Evolutionary conservation across 139 green algal species (phyloP).

Genomic region (Chlorella sp.): DNA sequence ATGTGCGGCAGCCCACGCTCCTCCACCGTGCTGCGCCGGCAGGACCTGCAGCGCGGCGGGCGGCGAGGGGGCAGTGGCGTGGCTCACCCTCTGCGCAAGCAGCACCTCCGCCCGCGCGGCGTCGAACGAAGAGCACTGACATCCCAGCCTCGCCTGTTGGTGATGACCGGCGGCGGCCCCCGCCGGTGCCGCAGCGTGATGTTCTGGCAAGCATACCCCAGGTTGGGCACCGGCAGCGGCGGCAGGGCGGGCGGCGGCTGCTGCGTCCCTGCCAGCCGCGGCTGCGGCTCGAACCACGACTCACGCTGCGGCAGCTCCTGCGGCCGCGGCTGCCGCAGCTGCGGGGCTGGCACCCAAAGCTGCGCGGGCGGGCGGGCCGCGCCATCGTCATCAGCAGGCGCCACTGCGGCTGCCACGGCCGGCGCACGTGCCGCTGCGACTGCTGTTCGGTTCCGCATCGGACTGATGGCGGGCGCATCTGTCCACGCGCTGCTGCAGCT

Average conservation of each 20-base stretch:
- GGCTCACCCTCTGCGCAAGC: no score
- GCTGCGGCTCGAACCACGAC: background rate
- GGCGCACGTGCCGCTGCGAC: no score
- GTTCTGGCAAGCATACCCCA: slow-evolving; percentile 75
- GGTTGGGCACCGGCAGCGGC: slow-evolving; percentile 50
- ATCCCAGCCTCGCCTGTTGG: slow-evolving; percentile 46
- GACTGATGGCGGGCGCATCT: no score
- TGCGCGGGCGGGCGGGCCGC: no score
- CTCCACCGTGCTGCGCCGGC: slow-evolving; percentile 25
- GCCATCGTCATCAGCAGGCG: no score
- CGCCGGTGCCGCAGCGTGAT: slow-evolving; percentile 46
- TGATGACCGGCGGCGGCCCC: slow-evolving; percentile 49
- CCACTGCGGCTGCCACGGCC: no score
- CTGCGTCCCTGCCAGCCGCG: background rate
- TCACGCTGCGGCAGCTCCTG: background rate
- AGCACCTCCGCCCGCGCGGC: no score
- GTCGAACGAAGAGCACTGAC: no score
- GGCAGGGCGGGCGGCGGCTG: background rate
- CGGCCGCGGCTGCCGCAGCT: background rate
- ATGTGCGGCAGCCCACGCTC: slow-evolving; percentile 53
- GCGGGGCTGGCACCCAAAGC: no score
- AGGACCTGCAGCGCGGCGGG: slow-evolving; percentile 2
- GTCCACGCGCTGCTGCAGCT: no score
- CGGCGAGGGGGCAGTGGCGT: no score
- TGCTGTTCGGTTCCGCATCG: no score